Percentiles rank a stretch among this genome's conserved stretches.
phyloP scores from a whole-genome alignment of 768 basidiomycete genomes.

The Leucocoprinus leucothites region DNA sequence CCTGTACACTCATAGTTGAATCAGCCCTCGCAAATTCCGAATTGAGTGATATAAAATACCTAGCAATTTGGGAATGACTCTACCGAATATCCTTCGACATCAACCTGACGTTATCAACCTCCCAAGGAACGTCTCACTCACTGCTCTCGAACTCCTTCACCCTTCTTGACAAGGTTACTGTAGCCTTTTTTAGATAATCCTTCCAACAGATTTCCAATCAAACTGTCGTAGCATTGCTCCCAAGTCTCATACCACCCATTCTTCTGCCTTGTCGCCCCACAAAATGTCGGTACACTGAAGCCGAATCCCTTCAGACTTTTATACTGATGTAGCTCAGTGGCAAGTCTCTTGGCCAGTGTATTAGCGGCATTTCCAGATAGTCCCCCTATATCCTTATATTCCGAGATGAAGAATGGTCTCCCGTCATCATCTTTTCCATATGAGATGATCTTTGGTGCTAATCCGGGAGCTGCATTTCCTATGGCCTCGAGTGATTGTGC shows the following conservation, averaged over 20 bases:
- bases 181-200: constrained; percentile 46
- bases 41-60: constrained; percentile 23
- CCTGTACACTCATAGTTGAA: constrained; percentile 24
- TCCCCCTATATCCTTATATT: constrained; percentile 60
- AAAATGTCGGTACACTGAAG: constrained; percentile 73
- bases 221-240: constrained; percentile 62
- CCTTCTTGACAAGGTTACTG: constrained; percentile 8
- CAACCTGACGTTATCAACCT: neutral
- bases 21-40: too few relatives aligned
- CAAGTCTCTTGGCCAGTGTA: constrained; percentile 57
- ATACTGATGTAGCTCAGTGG: constrained; percentile 60
- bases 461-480: constrained; percentile 57
- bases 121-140: constrained; percentile 22
- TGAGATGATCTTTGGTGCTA: constrained; percentile 57
- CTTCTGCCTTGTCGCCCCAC: constrained; percentile 64
- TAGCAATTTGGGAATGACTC: constrained; percentile 73
- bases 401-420: constrained; percentile 66
- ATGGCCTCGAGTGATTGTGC: constrained; percentile 67
- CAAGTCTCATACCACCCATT: constrained; percentile 76
- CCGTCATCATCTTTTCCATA: constrained; percentile 40
- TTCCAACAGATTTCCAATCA: constrained; percentile 57
- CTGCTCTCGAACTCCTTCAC: constrained; percentile 28
- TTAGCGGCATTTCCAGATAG: constrained; percentile 45
- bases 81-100: too few relatives aligned
- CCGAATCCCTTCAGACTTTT: constrained; percentile 60